A percentile compares a stretch with the other conserved stretches of the same genome.
These are phyloP conservation scores for Amanita pallidorosea DNA, from an alignment of 768 basidiomycete genomes.

Conservation along the genomic window DNA sequence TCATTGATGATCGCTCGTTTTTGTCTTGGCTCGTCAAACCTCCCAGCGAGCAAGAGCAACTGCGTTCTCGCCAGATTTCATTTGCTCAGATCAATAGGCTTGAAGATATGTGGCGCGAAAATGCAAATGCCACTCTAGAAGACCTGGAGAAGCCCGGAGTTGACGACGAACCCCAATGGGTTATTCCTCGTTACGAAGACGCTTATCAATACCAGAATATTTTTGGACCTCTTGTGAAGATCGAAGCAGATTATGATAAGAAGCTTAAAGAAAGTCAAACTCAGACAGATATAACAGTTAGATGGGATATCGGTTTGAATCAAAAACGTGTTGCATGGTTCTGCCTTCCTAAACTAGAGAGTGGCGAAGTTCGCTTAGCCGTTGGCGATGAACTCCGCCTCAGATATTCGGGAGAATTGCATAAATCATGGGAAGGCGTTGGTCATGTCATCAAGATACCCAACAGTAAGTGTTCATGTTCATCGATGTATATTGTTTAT, in stretches of 20 bases:
- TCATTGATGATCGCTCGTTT: constrained; percentile 97
- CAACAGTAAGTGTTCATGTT: constrained; percentile 59
- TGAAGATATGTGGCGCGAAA: constrained; percentile 97
- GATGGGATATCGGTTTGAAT: constrained; percentile 97
- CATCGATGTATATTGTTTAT: constrained; percentile 2
- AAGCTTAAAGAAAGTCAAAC: constrained; percentile 97
- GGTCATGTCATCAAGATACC: constrained; percentile 99
- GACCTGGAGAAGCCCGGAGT: constrained; percentile 96
- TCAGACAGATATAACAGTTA: constrained; percentile 89
- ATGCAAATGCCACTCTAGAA: constrained; percentile 87
- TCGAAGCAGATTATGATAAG: constrained; percentile 99
- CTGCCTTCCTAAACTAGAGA: constrained; percentile 89
- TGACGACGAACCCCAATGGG: constrained; percentile 94
- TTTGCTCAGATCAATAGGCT: constrained; percentile 95
- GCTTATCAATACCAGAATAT: constrained; percentile 99
- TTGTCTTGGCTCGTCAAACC: constrained; percentile 99
- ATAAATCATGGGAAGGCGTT: constrained; percentile 94
- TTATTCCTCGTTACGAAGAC: constrained; percentile 88
- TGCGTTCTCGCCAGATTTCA: constrained; percentile 93
- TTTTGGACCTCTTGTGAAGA: constrained; percentile 97
- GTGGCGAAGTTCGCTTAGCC: constrained; percentile 92
- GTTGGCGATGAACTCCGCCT: constrained; percentile 93
- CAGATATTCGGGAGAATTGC: constrained; percentile 80
- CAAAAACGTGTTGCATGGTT: constrained; percentile 99
- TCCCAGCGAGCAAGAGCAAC: constrained; percentile 91